Conservation (phyloP, 768 basidiomycete species). For the Mycena alexandri region DNA sequence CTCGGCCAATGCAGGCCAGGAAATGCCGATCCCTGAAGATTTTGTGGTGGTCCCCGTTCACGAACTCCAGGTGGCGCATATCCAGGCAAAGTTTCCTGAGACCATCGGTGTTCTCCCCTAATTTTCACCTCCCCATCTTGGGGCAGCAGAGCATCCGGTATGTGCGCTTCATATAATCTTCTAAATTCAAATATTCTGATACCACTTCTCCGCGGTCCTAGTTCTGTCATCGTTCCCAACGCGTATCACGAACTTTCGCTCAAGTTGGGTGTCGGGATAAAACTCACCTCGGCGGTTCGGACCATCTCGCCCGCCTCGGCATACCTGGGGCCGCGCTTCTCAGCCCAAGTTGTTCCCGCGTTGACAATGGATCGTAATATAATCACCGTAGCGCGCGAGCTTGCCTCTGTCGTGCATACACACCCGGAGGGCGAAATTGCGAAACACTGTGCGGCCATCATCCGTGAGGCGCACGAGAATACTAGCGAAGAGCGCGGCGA, state of each 20-base stretch:
- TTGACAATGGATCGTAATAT: constrained; percentile 62
- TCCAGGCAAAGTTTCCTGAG: constrained; percentile 63
- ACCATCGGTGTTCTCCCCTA: constrained; percentile 56
- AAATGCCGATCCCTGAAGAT: constrained; percentile 49
- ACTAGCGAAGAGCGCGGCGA: constrained; percentile 61
- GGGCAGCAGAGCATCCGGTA: constrained; percentile 71
- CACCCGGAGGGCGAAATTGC: constrained; percentile 64
- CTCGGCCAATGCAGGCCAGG: constrained; percentile 51
- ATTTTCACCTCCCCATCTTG: constrained; percentile 56
- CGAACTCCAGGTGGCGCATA: constrained; percentile 65
- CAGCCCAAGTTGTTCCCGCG: constrained; percentile 62
- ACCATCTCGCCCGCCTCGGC: constrained; percentile 72
- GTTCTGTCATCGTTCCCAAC: constrained; percentile 66
- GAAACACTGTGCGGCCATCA: constrained; percentile 65
- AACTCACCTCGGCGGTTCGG: constrained; percentile 69
- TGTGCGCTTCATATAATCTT: constrained; percentile 8
- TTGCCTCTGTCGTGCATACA: constrained; percentile 64
- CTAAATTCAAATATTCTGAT: background rate
- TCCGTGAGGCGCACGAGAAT: constrained; percentile 67
- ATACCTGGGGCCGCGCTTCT: constrained; percentile 69
- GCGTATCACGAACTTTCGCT: constrained; percentile 61
- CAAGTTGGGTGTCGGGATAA: constrained; percentile 68
- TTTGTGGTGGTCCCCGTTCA: constrained; percentile 65
- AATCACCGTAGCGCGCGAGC: constrained; percentile 67
- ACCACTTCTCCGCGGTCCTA: constrained; percentile 31